A percentile compares a stretch with the other conserved stretches of the same genome.
phyloP scores from a whole-genome alignment of 306 rosid species.

The Trichosanthes truncata region DNA sequence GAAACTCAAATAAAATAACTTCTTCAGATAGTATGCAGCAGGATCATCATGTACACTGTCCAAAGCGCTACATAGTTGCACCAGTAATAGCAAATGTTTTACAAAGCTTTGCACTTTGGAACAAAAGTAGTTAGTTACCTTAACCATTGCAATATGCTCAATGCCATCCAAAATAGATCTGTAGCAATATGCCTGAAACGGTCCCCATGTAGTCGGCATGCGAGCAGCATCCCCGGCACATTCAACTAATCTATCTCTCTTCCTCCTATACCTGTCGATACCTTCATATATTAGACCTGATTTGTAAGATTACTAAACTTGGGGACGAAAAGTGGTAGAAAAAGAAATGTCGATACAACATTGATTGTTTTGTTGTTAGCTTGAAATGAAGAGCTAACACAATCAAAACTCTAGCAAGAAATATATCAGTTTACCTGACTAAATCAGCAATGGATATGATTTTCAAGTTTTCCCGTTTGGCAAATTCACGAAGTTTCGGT shows the following conservation, averaged over 20 bases:
- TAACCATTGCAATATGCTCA: constrained; percentile 98
- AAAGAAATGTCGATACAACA: background rate
- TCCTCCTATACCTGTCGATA: constrained; percentile 77
- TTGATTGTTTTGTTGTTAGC: background rate
- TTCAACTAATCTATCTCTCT: constrained; percentile 65
- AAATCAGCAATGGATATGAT: constrained; percentile 87
- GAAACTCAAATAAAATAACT: background rate
- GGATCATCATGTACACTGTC: background rate
- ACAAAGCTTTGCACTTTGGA: background rate
- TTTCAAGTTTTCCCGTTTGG: constrained; percentile 60
- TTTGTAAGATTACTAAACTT: background rate
- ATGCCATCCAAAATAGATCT: constrained; percentile 73
- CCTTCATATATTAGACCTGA: background rate
- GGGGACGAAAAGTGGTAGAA: background rate
- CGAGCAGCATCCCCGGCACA: constrained; percentile 47
- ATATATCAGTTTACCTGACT: constrained; percentile 39
- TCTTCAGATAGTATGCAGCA: background rate
- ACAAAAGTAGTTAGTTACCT: constrained; percentile 36
- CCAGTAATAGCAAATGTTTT: background rate
- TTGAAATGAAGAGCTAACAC: background rate
- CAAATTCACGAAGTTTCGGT: constrained; percentile 80
- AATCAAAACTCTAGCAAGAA: background rate
- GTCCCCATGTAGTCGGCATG: constrained; percentile 97
- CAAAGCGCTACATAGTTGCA: background rate
- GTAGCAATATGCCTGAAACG: constrained; percentile 72